Base-by-base conservation (phyloP, 306 rosid species). In the Betula pendula region DNA sequence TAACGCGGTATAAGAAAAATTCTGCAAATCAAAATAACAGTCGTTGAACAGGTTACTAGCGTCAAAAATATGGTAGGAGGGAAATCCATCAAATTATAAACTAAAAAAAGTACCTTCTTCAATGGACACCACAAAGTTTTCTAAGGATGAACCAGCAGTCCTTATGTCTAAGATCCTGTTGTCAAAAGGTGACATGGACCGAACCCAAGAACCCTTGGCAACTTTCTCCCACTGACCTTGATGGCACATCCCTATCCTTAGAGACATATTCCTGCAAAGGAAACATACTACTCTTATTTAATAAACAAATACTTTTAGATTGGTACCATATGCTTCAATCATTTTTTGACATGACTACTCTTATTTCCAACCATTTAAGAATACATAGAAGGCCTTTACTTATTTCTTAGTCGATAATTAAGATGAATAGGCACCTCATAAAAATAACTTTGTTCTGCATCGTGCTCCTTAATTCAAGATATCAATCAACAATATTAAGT, bases 221-320 rank as follows among this genome's bases (percentile, higher is more conserved):
- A 82, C 93, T 86, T 92, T 95, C 87, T 95, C 94, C 99, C 99
- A 92, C 84, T 78, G 90, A 68, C 87, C 75, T 60, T 85, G 91
- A 58, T 97, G 84, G 71, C 97, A 95, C 97, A 92, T 88, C 86
- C 97, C 97, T 2, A 73, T 74, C 60, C 82, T 89, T 68, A 88
- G 84, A 70, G 99, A 90, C 35, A 47, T 62, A 82, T 90, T 95
- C 88, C 99, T 94, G 87, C 84, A 82, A n/a, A 81, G 47, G 48
- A 56, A 79, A 31, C 42, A 59, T 12, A 68, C 75, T 72, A 79
- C 24, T 45, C 43, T 43, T 60, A 50, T 5, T 67, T 22, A 14
- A 62, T 45, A 65, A 49, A 35, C 17, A 67, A 50, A 29, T 14
- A 2, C 40, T 29, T 56, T 58, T 51, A 29, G 8, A 42, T 22